Conservation (phyloP, 495 filamentous ascomycete genomes). For the Lasiosphaeris hirsuta region DNA sequence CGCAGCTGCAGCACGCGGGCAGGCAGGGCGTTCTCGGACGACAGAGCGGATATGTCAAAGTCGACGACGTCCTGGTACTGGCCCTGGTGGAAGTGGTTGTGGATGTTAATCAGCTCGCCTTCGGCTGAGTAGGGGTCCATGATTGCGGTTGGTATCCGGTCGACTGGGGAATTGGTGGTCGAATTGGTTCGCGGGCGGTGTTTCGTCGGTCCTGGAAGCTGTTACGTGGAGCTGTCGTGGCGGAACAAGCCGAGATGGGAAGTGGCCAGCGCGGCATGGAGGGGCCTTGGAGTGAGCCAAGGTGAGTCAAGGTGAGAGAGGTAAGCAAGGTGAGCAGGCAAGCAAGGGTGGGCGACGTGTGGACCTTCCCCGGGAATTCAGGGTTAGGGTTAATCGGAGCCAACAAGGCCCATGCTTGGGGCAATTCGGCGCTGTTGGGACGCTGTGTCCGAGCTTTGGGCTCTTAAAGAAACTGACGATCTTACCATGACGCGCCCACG, state of each 20-base stretch:
- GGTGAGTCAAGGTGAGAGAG: no score
- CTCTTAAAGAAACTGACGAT: slow-evolving; percentile 15
- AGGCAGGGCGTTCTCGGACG: slow-evolving; percentile 68
- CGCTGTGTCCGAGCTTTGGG: slow-evolving; percentile 10
- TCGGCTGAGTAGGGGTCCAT: slow-evolving; percentile 89
- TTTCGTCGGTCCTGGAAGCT: not conserved
- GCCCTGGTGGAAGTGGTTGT: slow-evolving; percentile 91
- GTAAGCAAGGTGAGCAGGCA: no score
- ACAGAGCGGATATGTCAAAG: slow-evolving; percentile 73
- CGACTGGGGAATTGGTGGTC: not conserved
- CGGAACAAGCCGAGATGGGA: no score
- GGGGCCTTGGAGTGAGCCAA: no score
- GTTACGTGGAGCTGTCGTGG: not conserved
- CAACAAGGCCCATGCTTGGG: not conserved
- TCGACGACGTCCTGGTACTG: slow-evolving; percentile 81
- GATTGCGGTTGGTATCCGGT: slow-evolving; percentile 7
- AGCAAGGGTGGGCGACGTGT: no score
- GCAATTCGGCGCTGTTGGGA: not conserved
- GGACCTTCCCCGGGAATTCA: no score
- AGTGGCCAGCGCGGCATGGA: no score
- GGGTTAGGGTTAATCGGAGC: no score
- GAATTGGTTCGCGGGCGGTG: not conserved
- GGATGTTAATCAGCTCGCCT: slow-evolving; percentile 93
- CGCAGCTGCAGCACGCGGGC: slow-evolving; percentile 79
- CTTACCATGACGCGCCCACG: slow-evolving; percentile 10